phyloP scores from a whole-genome alignment of 805 yeast genomes.

The Starmerella roubikii region DNA sequence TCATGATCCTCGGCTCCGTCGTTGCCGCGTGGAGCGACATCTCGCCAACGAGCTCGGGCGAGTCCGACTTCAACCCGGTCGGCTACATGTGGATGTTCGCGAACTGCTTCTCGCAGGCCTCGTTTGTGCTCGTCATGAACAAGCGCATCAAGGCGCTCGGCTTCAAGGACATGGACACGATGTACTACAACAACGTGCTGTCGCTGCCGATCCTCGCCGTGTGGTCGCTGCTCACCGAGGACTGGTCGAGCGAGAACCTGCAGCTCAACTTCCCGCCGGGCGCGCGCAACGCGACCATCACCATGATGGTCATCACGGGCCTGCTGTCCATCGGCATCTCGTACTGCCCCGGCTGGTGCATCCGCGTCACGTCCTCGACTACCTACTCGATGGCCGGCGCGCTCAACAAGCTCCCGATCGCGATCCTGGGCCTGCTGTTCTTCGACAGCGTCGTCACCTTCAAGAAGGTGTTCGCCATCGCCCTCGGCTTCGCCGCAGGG shows the following conservation, averaged over 20 bases:
- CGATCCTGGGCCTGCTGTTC: conserved; percentile 84
- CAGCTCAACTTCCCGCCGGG: conserved; percentile 64
- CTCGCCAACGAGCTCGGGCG: conserved; percentile 20
- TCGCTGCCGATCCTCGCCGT: conserved; percentile 78
- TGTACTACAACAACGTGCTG: conserved; percentile 92
- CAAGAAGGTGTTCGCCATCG: conserved; percentile 78
- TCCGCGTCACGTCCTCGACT: conserved; percentile 95
- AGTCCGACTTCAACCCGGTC: conserved; percentile 21
- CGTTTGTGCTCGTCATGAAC: conserved; percentile 89
- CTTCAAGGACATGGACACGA: conserved; percentile 85
- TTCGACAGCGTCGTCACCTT: conserved; percentile 92
- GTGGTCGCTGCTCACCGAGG: conserved; percentile 69
- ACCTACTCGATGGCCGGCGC: conserved; percentile 99
- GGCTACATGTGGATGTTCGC: conserved; percentile 97
- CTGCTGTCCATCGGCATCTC: conserved; percentile 92
- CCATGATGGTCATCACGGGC: conserved; percentile 86
- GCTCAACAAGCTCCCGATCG: conserved; percentile 93
- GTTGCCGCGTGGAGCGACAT: conserved; percentile 88
- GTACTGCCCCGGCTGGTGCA: conserved; percentile 99
- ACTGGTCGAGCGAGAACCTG: conserved; percentile 80
- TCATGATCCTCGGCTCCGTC: conserved; percentile 92
- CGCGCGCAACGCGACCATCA: conserved; percentile 51
- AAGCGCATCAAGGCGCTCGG: conserved; percentile 94
- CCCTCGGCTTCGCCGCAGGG: conserved; percentile 91
- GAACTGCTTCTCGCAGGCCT: conserved; percentile 89